phyloP scores from a whole-genome alignment of 2,329 filamentous ascomycete genomes.

The Diplocarpon rosae region DNA sequence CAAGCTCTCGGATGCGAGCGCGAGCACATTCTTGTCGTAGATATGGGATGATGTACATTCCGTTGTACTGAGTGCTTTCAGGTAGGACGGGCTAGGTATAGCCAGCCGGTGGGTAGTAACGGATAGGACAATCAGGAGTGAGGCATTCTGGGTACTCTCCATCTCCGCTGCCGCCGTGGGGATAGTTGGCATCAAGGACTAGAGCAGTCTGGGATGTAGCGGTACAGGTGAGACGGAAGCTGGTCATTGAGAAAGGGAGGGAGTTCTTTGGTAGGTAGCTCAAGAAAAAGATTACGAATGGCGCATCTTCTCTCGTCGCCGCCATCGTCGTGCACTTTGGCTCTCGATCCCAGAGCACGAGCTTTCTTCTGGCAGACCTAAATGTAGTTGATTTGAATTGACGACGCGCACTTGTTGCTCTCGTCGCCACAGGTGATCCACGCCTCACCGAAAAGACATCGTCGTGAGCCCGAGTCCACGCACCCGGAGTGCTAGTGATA shows the following conservation, averaged over 20 bases:
- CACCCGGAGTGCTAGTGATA: background rate
- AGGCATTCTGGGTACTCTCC: background rate
- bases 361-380: background rate
- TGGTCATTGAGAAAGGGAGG: slow-evolving; percentile 4
- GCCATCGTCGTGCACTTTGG: background rate
- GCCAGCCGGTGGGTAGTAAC: background rate
- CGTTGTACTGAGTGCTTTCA: background rate
- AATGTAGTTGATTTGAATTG: background rate
- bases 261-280: background rate
- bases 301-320: background rate
- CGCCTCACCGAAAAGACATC: background rate
- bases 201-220: background rate
- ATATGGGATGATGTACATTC: background rate
- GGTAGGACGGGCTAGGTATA: background rate
- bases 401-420: background rate
- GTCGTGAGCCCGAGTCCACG: background rate
- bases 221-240: slow-evolving; percentile 2
- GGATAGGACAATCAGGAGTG: background rate
- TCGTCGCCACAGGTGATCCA: background rate
- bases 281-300: background rate
- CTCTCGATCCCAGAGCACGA: background rate
- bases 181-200: background rate
- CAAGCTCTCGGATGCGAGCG: background rate
- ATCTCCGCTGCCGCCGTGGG: background rate
- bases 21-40: slow-evolving; percentile 1